Percentiles rank a stretch among this genome's conserved stretches.
These are phyloP conservation scores for Penicillium concentricum DNA, from an alignment of 2,329 filamentous ascomycete genomes.

Conservation along the genomic window DNA sequence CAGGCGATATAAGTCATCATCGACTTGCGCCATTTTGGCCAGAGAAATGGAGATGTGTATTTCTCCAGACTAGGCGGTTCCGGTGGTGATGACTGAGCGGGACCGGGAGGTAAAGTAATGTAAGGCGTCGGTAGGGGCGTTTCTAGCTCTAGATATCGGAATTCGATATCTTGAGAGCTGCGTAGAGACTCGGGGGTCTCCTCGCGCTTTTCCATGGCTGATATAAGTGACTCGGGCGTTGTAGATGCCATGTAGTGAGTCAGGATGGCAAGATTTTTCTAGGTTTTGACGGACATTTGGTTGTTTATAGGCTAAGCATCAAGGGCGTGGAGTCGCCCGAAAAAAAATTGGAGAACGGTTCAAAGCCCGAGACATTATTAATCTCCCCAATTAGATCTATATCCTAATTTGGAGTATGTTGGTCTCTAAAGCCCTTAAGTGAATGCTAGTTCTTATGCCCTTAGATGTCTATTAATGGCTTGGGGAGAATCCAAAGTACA, in stretches of 20 bases:
- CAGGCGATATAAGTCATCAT: constrained; percentile 73
- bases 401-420: background rate
- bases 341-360: background rate
- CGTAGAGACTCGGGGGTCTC: constrained; percentile 14
- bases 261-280: background rate
- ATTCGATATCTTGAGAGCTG: constrained; percentile 45
- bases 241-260: background rate
- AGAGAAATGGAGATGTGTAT: constrained; percentile 70
- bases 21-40: constrained; percentile 68
- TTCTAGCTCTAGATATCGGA: constrained; percentile 62
- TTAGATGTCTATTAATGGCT: too few species aligned
- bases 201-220: constrained; percentile 15
- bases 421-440: background rate
- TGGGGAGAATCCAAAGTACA: too few species aligned
- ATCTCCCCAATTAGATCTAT: background rate
- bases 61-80: constrained; percentile 63
- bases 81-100: constrained; percentile 47
- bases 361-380: background rate
- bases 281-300: background rate
- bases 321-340: background rate
- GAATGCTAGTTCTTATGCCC: background rate
- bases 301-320: background rate
- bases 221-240: background rate
- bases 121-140: constrained; percentile 54
- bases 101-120: constrained; percentile 30